Evolutionary conservation across 2,329 filamentous ascomycete genomes (phyloP).

Genomic region (Aspergillus spinulosporus): DNA sequence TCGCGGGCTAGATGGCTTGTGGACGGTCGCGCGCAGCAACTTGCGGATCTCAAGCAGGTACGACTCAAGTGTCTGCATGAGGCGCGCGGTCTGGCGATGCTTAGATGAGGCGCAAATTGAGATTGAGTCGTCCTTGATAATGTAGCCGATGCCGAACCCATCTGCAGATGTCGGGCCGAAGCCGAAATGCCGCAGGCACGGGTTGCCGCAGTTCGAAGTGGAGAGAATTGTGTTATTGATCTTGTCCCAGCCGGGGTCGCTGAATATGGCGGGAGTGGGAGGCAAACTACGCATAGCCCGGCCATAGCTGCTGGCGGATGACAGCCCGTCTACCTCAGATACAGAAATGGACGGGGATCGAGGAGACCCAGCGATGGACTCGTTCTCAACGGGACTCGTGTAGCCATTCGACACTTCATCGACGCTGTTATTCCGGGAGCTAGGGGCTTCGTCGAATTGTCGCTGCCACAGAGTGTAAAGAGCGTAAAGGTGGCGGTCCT

Average conservation of each 20-base stretch:
- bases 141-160: slow-evolving; percentile 97
- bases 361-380: slow-evolving; percentile 28
- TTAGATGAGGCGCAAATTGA: slow-evolving; percentile 91
- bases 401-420: slow-evolving; percentile 61
- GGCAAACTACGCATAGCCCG: slow-evolving; percentile 47
- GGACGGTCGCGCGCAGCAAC: slow-evolving; percentile 70
- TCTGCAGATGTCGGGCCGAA: slow-evolving; percentile 93
- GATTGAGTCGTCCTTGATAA: slow-evolving; percentile 92
- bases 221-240: slow-evolving; percentile 92
- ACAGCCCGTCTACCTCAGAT: slow-evolving; percentile 43
- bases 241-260: slow-evolving; percentile 88
- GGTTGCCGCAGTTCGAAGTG: slow-evolving; percentile 98
- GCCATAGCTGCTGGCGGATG: slow-evolving; percentile 57
- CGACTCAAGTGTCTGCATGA: slow-evolving; percentile 83
- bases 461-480: slow-evolving; percentile 95
- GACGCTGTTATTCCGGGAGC: slow-evolving; percentile 51
- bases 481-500: slow-evolving; percentile 90
- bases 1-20: slow-evolving; percentile 54
- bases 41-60: slow-evolving; percentile 91
- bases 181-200: slow-evolving; percentile 88
- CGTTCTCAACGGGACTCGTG: slow-evolving; percentile 56
- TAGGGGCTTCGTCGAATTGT: slow-evolving; percentile 70
- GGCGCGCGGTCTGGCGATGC: slow-evolving; percentile 87
- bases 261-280: slow-evolving; percentile 73
- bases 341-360: slow-evolving; percentile 38